Base-by-base conservation (phyloP, 2,329 filamentous ascomycete genomes). In the Botrytis hyacinthi region DNA sequence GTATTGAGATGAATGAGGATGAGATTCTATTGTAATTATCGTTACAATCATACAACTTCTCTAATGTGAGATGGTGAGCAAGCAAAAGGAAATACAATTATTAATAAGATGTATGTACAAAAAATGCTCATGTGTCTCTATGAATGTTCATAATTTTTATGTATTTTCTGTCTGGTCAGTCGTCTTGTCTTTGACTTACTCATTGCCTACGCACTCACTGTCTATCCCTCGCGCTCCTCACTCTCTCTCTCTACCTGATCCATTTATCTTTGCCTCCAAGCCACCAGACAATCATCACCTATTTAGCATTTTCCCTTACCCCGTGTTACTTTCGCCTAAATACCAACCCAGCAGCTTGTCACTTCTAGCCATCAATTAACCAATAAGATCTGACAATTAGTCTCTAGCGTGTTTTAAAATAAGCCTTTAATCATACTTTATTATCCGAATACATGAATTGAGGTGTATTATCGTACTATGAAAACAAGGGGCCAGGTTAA, bases 311-410 rank as follows among this genome's bases (percentile, higher is more conserved):
- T 26, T 61, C 40, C 57, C 65, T 29, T 67, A 54, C 65, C 65
- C 65, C 65, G 65, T 67, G 65, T 40, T 54, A 67, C 65, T 67
- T 35, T 67, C 65, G 65, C 26, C 46, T 67, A 66, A 66, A 66
- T 18, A 7, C 9, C n/a, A 70, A 37, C 29, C 35, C 40, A 62
- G 59, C 40, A 29, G 32, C 54, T 70, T 70, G 54, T 61, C 68
- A 46, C 37, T 71, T 40, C 40, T 62, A 71, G 54, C 35, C 68
- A 48, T 26, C n/a, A 4, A 40, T n/a, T 9, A n/a, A 22, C 69
- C 69, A 71, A 71, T 71, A 46, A 16, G 14, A 40, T 62, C 29
- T n/a, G 6, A 29, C 29, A 7, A 40, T 63, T 26, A 9, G 22
- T 12, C 5, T 35, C 26, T 71, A 71, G 69, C 42, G 32, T 71